phyloP scores from a whole-genome alignment of 805 yeast species.

The Ogataea thermomethanolica region DNA sequence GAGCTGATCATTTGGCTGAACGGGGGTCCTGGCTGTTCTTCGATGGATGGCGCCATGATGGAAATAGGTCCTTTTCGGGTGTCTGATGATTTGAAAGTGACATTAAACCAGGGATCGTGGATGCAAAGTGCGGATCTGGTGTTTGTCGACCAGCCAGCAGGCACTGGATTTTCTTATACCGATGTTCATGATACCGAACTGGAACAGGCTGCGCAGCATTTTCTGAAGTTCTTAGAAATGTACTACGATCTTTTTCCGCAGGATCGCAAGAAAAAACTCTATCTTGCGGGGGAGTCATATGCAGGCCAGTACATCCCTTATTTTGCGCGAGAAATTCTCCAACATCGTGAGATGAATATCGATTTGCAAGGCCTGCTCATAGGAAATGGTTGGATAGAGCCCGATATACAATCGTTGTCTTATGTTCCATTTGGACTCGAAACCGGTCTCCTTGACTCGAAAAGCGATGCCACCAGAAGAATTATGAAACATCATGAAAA shows the following conservation, averaged over 20 bases:
- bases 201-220: constrained; percentile 55
- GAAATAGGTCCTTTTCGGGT: constrained; percentile 89
- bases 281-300: constrained; percentile 91
- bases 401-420: constrained; percentile 77
- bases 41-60: constrained; percentile 94
- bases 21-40: constrained; percentile 98
- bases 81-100: constrained; percentile 35
- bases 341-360: constrained; percentile 27
- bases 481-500: constrained; percentile 50
- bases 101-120: constrained; percentile 77
- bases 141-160: constrained; percentile 92
- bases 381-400: constrained; percentile 95
- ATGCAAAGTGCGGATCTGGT: constrained; percentile 71
- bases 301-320: constrained; percentile 97
- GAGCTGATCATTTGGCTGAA: constrained; percentile 82
- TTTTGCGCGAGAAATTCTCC: constrained; percentile 61
- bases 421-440: constrained; percentile 68
- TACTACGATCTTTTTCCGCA: constrained; percentile 75
- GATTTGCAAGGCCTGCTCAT: constrained; percentile 67
- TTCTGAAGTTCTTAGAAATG: constrained; percentile 59
- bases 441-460: constrained; percentile 48
- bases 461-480: constrained; percentile 37
- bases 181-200: constrained; percentile 54
- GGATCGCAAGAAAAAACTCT: constrained; percentile 57
- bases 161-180: constrained; percentile 82